These are phyloP conservation scores for Penicillium oxalicum DNA, from an alignment of 2,329 filamentous ascomycete genomes.

Conservation along the genomic window DNA sequence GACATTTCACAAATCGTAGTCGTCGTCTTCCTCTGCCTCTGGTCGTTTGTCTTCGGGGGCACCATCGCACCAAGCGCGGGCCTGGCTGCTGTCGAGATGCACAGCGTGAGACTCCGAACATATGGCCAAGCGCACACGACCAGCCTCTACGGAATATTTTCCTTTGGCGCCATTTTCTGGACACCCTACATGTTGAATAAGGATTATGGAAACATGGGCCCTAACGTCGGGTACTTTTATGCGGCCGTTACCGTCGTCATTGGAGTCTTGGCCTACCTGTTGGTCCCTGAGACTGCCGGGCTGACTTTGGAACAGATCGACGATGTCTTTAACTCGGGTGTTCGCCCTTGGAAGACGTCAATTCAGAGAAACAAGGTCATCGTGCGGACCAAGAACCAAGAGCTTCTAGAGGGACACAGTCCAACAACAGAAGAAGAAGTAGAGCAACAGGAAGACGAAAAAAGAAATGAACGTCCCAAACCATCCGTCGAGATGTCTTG, in stretches of 20 bases:
- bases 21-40: conserved; percentile 22
- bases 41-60: conserved; percentile 23
- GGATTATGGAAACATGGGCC: conserved; percentile 23
- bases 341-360: conserved; percentile 23
- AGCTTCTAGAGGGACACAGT: neutral
- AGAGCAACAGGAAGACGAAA: too few species aligned
- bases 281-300: conserved; percentile 23
- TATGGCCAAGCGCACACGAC: conserved; percentile 24
- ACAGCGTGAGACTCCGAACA: conserved; percentile 22
- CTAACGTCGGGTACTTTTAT: conserved; percentile 28
- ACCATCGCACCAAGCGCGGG: conserved; percentile 20
- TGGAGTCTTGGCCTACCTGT: conserved; percentile 11
- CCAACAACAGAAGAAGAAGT: too few species aligned
- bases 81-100: conserved; percentile 24
- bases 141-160: conserved; percentile 19
- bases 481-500: too few species aligned
- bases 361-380: conserved; percentile 14
- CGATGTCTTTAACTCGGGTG: conserved; percentile 17
- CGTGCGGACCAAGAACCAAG: neutral
- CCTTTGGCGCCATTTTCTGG: conserved; percentile 21
- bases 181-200: conserved; percentile 23
- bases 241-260: conserved; percentile 18
- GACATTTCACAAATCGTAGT: conserved; percentile 18
- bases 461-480: too few species aligned
- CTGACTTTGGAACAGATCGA: conserved; percentile 27